Base-by-base conservation (phyloP, 768 basidiomycete genomes). In the Leccinellum luteum region DNA sequence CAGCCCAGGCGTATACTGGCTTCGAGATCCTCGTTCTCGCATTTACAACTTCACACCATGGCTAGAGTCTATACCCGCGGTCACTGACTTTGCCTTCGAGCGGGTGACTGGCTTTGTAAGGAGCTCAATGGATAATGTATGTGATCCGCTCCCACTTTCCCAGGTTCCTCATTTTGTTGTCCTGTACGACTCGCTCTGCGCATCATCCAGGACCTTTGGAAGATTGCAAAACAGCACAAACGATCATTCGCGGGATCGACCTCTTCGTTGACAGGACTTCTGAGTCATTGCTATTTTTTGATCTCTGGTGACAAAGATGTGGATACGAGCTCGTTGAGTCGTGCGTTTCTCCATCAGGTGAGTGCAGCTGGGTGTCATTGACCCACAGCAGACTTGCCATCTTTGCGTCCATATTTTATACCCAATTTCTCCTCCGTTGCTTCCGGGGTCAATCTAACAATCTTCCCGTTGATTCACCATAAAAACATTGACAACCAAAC, bases 1-100 rank as follows among this genome's bases (percentile, higher is more conserved):
- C 58, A 97, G 94, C 63, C 91, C 90, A 5, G 91, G 92, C 10
- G 87, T 95, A 1, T 91, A 94, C 64, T 92, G 92, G 87, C 74
- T 97, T 2, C 85, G 85, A 64, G 94, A 98, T 67, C 90, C 92
- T 1, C 80, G 90, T 17, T 90, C 93, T 0, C 80, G 84, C 6
- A 87, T 92, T 14, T 95, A 90, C 74, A 95, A 95, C 66, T 98
- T 93, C 67, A 72, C 85, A 0, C 83, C 85, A 4, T 82, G 80
- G 67, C 75, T 97, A 5, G 83, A 91, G 71, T 70, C 73, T 2
- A 82, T 99, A 48, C 92, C 94, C 0, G 76, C 83, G 56, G 84
- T 94, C 6, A 82, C 79, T 5, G 85, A 94, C 48, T 98, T 98
- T 65, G 93, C 87, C 7, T 97, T 93, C 57, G 86, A 90, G 52